phyloP scores from a whole-genome alignment of 192 early-diverging fungal genomes.

The Rhizoclosmatium sp. region DNA sequence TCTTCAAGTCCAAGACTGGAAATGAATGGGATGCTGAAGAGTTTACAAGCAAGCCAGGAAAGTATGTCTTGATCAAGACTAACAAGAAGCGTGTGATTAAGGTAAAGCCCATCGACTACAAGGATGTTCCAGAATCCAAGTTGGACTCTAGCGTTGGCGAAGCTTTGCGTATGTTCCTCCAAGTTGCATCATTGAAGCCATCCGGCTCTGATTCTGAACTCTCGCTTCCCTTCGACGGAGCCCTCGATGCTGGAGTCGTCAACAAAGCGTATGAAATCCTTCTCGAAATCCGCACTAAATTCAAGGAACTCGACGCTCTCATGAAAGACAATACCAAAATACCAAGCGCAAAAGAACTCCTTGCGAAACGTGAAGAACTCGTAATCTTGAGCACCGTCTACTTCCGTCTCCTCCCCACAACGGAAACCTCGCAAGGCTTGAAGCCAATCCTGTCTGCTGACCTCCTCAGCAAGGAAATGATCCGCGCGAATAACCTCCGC shows the following conservation, averaged over 20 bases:
- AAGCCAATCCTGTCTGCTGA: constrained; percentile 32
- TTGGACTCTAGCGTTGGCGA: constrained; percentile 13
- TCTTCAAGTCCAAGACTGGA: constrained; percentile 51
- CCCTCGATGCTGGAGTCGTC: constrained; percentile 28
- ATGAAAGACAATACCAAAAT: constrained; percentile 1
- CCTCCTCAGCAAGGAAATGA: constrained; percentile 31
- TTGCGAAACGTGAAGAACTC: constrained; percentile 21
- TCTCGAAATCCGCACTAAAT: constrained; percentile 30
- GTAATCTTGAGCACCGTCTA: constrained; percentile 41
- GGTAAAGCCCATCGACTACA: constrained; percentile 37
- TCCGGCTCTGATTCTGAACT: constrained; percentile 7
- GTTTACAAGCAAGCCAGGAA: constrained; percentile 41
- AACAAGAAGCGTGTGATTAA: constrained; percentile 14
- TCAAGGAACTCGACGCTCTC: constrained; percentile 40
- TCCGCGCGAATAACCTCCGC: constrained; percentile 25
- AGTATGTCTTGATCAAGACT: constrained; percentile 27
- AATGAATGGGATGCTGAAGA: constrained; percentile 35
- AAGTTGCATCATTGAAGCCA: constrained; percentile 36
- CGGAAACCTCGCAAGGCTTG: constrained; percentile 11
- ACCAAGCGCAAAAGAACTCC: constrained; percentile 36
- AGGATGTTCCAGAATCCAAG: constrained; percentile 14
- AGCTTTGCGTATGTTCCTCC: constrained; percentile 41
- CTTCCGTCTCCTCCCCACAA: constrained; percentile 39
- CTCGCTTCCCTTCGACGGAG: constrained; percentile 36
- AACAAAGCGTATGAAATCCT: constrained; percentile 36